Base-by-base conservation (phyloP, 768 basidiomycete species). In the Auriscalpium vulgare region DNA sequence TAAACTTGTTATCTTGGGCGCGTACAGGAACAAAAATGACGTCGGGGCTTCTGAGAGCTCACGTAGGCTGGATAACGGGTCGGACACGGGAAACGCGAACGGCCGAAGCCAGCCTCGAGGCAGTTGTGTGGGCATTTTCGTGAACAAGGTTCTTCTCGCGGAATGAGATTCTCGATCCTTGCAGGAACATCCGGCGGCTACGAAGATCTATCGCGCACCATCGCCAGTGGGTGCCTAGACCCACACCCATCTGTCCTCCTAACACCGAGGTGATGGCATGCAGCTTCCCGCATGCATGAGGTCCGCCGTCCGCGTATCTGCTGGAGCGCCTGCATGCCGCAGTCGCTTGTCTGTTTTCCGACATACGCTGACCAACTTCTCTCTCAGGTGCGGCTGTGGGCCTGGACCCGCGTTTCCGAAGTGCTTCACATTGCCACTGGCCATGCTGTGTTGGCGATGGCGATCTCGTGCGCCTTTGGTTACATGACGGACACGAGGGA, bases 381-480 rank as follows among this genome's bases (percentile, higher is more conserved):
- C 50, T 51, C 29, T 29, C 29, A 29, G 29, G 29, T 29, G 29
- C 29, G 29, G 29, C 29, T 29, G 29, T 29, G 29, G 29, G 29
- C 29, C 29, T 29, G 29, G 29, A 29, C 29, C 29, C 29, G 29
- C 29, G 29, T 29, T 29, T 29, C 52, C 52, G n/a, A 19, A 44
- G n/a, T 37, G 50, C 50, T 51, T 51, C 50, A 51, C 50, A 17
- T 51, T 51, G 50, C 35, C 50, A 35, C 36, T 37, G 40, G 52
- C 36, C 38, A 19, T 21, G 38, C 23, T 53, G 52, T 53, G 52
- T 53, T 29, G 19, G 10, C 43, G 52, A 40, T 44, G 50, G 29
- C 37, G 52, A 53, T 53, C 52, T n/a, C 29, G 40, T 37, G 52
- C 52, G 40, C 34, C 43, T 23, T 23, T 53, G 10, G 35, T 23